These are phyloP conservation scores for Neofusicoccum cordaticola DNA, from an alignment of 2,329 filamentous ascomycete genomes.

Conservation along the genomic window DNA sequence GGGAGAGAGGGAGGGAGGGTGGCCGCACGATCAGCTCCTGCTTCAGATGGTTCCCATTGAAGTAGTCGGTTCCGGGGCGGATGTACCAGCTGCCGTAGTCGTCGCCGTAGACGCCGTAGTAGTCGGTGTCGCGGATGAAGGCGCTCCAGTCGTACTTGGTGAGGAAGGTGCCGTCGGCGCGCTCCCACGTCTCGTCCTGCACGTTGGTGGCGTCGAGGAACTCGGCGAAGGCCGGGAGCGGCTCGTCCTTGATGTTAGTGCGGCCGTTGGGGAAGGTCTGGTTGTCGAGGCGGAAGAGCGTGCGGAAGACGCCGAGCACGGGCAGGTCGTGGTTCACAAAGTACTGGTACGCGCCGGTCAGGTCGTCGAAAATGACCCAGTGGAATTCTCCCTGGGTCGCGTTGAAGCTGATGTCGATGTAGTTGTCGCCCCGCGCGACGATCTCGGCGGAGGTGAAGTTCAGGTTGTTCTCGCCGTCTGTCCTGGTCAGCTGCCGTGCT, in stretches of 20 bases:
- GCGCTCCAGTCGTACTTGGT: slow-evolving; percentile 53
- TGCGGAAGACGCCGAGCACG: slow-evolving; percentile 50
- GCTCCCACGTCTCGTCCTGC: slow-evolving; percentile 55
- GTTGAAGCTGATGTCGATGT: slow-evolving; percentile 49
- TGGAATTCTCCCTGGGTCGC: slow-evolving; percentile 50
- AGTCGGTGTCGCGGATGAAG: slow-evolving; percentile 42
- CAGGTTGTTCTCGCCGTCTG: slow-evolving; percentile 48
- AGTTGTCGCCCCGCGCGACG: slow-evolving; percentile 27
- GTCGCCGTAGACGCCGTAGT: slow-evolving; percentile 51
- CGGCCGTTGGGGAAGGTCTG: slow-evolving; percentile 47
- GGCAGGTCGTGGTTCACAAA: slow-evolving; percentile 52
- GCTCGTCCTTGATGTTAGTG: slow-evolving; percentile 47
- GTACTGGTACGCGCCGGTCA: slow-evolving; percentile 54
- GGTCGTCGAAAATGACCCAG: slow-evolving; percentile 51
- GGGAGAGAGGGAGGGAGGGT: too few species aligned
- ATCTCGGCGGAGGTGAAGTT: slow-evolving; percentile 49
- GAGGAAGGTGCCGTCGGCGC: slow-evolving; percentile 47
- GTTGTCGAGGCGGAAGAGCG: slow-evolving; percentile 51
- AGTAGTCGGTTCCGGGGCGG: slow-evolving; percentile 19
- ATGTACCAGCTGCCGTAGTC: slow-evolving; percentile 53
- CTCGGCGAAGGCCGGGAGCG: slow-evolving; percentile 44
- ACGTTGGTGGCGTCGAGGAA: slow-evolving; percentile 48
- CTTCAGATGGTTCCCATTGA: slow-evolving; percentile 53
- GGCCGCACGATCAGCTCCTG: slow-evolving; percentile 44
- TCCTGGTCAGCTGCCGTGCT: background rate